Evolutionary conservation across 306 rosid genomes (phyloP), one percentile per base, ranked within the genome.

Genomic region (Rosa chinensis): DNA sequence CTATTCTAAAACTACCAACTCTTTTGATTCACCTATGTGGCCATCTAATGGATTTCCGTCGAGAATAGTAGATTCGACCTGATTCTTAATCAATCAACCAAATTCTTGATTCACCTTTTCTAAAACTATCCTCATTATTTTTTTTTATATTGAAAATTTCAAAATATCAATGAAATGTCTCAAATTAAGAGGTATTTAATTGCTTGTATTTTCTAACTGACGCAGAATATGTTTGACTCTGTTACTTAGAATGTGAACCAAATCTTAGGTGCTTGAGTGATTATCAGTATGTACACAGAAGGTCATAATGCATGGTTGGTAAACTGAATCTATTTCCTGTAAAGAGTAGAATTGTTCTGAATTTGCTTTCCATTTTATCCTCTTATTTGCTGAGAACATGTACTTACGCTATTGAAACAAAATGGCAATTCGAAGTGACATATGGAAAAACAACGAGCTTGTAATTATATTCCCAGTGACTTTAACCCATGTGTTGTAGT

Each of bases 401-500:
- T 40, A n/a, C 45, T 56, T 40, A 56, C 48, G 67, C 53, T 17
- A 39, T 23, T 3, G 25, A 56, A 74, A 74, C 68, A 42, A 10
- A 58, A 21, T 5, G 77, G n/a, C 8, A 56, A 11, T 39, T 53
- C 39, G 40, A 55, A n/a, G 47, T 55, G 77, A n/a, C 66, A 5
- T 49, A 67, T 21, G n/a, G 18, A 78, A 84, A 39, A 82, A 25
- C 63, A 72, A 71, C 17, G 73, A 70, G 85, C 73, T 82, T 78
- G 80, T 73, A 77, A 72, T 56, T 42, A 75, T 84, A 79, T 73
- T 59, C 53, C 32, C 32, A 72, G 17, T 81, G 86, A 84, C 90
- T 81, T 87, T 83, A 73, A 80, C 78, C 80, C 80, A 82, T 81
- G 81, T 66, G 83, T 84, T 89, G 90, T 79, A 72, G 83, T 61